Evolutionary conservation across 192 early-diverging fungal species (phyloP), one percentile per base, ranked within the genome.

Genomic region (Radiomyces spectabilis): DNA sequence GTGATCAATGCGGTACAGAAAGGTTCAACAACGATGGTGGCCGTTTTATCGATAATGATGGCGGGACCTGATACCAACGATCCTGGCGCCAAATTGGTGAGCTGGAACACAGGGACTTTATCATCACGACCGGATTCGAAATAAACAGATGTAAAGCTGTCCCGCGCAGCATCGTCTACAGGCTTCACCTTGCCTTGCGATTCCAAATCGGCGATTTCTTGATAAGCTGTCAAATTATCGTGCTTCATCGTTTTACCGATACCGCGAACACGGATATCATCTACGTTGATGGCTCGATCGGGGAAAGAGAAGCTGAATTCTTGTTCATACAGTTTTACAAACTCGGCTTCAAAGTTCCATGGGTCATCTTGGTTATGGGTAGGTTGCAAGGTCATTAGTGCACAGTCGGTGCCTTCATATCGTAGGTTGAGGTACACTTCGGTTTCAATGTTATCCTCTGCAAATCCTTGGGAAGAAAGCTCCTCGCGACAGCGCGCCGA

Each of bases 301-400:
- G 77, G 78, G 1, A 97, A 74, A n/a, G 69, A 75, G 57, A 99
- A 99, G 1, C 96, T 94, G 80, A 96, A 99, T 63, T 99, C 96
- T n/a, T 82, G 84, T 51, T 80, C 65, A 68, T 99, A 90, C 55
- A 84, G 71, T 30, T 71, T 58, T n/a, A 82, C 74, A 71, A 96
- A 98, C 0, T 75, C 66, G 0, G 26, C 43, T 12, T 59, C 66
- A 53, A 91, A 91, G 61, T 86, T 78, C 86, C 83, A 88, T 31
- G 21, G 24, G n/a, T 44, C 48, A 50, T 66, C 66, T 13, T 61
- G 62, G 2, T 51, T 51, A 18, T 50, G 61, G 3, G 47, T 21
- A 0, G 88, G 80, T 66, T 93, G 76, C 9, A 83, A 69, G 0
- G 89, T 94, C 93, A 96, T 96, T 35, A 98, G 66, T 2, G 87